A percentile compares a stretch with the other conserved stretches of the same genome.
phyloP scores from a whole-genome alignment of 129 eudicot genomes.

The Pulicaria dysenterica region DNA sequence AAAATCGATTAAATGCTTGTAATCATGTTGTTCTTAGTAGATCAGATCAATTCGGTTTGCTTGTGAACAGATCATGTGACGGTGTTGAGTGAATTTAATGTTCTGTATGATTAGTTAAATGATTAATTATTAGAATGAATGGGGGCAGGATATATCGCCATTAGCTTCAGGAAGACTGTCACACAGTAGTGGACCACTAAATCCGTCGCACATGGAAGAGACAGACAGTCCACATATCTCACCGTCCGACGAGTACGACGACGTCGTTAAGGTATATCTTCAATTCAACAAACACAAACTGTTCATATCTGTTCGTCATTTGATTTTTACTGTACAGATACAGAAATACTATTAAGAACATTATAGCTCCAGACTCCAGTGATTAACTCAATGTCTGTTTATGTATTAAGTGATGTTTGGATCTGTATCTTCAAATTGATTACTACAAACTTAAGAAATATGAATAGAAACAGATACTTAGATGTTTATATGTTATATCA shows the following conservation, averaged over 20 bases:
- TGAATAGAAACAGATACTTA: too few species aligned
- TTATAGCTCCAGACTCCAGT: too few species aligned
- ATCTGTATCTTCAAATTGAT: too few species aligned
- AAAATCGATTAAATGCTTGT: background rate
- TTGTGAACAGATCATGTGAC: slow-evolving; percentile 13
- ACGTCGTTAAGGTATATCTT: slow-evolving; percentile 73
- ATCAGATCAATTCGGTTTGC: background rate
- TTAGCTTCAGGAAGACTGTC: slow-evolving; percentile 95
- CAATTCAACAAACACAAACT: background rate
- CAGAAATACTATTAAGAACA: too few species aligned
- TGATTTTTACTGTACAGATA: too few species aligned
- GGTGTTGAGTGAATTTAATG: slow-evolving; percentile 16
- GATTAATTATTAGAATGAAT: slow-evolving; percentile 13
- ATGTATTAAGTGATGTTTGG: too few species aligned
- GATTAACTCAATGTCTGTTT: too few species aligned
- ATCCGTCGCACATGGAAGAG: slow-evolving; percentile 69
- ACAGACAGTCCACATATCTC: slow-evolving; percentile 73
- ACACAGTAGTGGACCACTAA: slow-evolving; percentile 90
- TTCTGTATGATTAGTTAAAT: background rate
- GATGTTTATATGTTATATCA: too few species aligned
- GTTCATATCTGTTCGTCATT: background rate
- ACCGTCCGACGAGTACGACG: slow-evolving; percentile 84
- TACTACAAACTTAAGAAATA: too few species aligned
- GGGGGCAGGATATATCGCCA: slow-evolving; percentile 88
- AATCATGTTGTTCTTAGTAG: background rate